phyloP scores from a whole-genome alignment of 257 asterid species.

The Hygrophila difformis region DNA sequence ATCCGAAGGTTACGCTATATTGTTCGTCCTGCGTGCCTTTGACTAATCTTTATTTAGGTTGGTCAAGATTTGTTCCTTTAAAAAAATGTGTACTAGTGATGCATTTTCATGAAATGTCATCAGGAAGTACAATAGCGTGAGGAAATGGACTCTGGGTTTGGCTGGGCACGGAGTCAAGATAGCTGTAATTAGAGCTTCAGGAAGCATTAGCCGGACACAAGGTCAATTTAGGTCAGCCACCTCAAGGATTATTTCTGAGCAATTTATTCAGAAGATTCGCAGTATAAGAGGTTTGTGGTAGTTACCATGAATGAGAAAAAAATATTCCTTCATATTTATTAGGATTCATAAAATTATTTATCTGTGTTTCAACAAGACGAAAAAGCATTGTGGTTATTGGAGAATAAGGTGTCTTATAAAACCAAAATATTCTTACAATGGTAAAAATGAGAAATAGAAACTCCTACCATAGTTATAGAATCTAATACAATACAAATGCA shows the following conservation, averaged over 20 bases:
- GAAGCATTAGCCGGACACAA: slow-evolving; percentile 77
- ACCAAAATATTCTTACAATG: too few species aligned
- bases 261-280: slow-evolving; percentile 82
- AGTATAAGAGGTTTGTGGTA: slow-evolving; percentile 43
- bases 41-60: too few species aligned
- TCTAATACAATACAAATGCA: too few species aligned
- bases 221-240: slow-evolving; percentile 53
- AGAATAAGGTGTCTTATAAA: too few species aligned
- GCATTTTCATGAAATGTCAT: neutral
- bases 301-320: neutral
- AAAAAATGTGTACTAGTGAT: neutral
- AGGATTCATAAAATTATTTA: too few species aligned
- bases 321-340: neutral
- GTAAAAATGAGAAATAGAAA: neutral
- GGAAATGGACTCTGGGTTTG: slow-evolving; percentile 84
- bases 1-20: too few species aligned
- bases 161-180: slow-evolving; percentile 60
- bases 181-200: slow-evolving; percentile 94
- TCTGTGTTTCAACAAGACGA: neutral
- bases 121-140: slow-evolving; percentile 77
- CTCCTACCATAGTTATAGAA: too few species aligned
- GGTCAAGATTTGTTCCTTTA: too few species aligned
- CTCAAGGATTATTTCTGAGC: slow-evolving; percentile 83
- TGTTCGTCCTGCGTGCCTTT: too few species aligned
- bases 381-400: too few species aligned